A percentile compares a stretch with the other conserved stretches of the same genome.
Evolutionary conservation across 1,284 basidiomycete species (phyloP).

Genomic region (Wallemia hederae): DNA sequence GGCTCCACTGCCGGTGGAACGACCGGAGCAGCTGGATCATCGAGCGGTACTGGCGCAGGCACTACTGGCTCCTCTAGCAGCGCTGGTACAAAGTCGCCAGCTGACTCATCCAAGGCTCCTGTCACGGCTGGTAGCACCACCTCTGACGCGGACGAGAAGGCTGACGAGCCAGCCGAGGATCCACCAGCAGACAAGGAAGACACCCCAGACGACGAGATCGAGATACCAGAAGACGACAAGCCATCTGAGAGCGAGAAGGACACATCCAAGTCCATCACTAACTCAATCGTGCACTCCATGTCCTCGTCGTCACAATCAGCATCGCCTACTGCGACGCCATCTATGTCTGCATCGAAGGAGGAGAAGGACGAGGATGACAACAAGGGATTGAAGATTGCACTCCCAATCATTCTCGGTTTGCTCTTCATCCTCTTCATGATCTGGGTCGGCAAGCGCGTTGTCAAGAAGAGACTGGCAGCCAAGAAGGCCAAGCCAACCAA

Average conservation of each 20-base stretch:
- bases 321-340: background rate
- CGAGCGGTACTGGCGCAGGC: too few species aligned
- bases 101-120: background rate
- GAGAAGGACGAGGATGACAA: background rate
- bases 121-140: background rate
- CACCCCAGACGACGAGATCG: background rate
- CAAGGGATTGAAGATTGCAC: background rate
- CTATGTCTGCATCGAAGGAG: background rate
- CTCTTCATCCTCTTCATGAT: background rate
- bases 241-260: background rate
- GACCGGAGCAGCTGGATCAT: background rate
- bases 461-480: background rate
- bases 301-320: background rate
- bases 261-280: background rate
- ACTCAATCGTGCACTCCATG: background rate
- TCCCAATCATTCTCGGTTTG: background rate
- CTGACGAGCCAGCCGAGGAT: background rate
- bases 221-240: background rate
- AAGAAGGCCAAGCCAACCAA: background rate
- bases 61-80: too few species aligned
- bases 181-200: background rate
- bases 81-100: too few species aligned
- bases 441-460: background rate
- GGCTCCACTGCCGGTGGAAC: background rate
- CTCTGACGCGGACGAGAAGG: background rate